Evolutionary conservation across 2,329 filamentous ascomycete genomes (phyloP).

Genomic region (Neurospora sp.): DNA sequence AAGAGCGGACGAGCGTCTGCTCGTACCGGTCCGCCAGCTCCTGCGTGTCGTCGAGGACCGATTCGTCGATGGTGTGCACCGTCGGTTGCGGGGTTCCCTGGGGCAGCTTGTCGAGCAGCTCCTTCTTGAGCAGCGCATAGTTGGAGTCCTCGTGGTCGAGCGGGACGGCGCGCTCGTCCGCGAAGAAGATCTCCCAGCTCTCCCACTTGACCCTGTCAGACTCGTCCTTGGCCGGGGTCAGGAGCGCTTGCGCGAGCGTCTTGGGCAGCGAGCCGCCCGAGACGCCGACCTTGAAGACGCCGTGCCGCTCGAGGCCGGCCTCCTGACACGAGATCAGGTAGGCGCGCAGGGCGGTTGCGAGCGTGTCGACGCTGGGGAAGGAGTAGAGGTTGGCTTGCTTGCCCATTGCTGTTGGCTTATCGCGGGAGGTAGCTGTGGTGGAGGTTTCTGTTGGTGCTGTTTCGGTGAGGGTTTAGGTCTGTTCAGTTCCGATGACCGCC

Average conservation of each 20-base stretch:
- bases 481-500: neutral
- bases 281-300: constrained; percentile 80
- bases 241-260: constrained; percentile 74
- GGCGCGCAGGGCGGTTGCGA: constrained; percentile 67
- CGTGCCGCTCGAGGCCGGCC: constrained; percentile 68
- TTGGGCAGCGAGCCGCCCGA: constrained; percentile 90
- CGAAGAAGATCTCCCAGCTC: constrained; percentile 98
- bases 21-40: constrained; percentile 93
- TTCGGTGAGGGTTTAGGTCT: neutral
- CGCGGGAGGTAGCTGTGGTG: neutral
- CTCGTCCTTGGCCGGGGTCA: constrained; percentile 42
- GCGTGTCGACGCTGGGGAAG: constrained; percentile 58
- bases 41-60: constrained; percentile 63
- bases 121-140: constrained; percentile 76
- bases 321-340: constrained; percentile 79
- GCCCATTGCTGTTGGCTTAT: constrained; percentile 30
- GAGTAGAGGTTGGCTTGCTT: constrained; percentile 67
- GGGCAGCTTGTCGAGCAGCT: constrained; percentile 83
- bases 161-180: constrained; percentile 90
- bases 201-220: constrained; percentile 63
- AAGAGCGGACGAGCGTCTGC: constrained; percentile 71
- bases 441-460: neutral
- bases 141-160: constrained; percentile 91
- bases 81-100: constrained; percentile 52
- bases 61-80: constrained; percentile 67